phyloP scores from a whole-genome alignment of 768 basidiomycete genomes.

The Agaricus sinodeliciosus region DNA sequence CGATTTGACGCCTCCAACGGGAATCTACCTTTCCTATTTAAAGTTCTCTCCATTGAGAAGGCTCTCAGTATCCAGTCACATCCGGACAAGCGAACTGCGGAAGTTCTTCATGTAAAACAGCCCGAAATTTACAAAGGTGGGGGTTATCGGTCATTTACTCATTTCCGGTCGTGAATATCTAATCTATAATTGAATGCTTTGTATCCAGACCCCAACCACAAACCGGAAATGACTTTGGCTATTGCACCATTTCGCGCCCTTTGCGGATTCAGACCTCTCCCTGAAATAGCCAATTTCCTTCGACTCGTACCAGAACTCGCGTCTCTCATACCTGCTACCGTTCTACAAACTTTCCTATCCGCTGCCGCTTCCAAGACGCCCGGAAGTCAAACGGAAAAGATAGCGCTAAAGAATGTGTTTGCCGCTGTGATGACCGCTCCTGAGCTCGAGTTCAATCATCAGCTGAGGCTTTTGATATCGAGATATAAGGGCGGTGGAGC shows the following conservation, averaged over 20 bases:
- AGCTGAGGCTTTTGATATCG: conserved; percentile 50
- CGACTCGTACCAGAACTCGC: conserved; percentile 68
- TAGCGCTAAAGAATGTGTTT: conserved; percentile 71
- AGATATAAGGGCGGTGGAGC: conserved; percentile 50
- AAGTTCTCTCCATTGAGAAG: conserved; percentile 84
- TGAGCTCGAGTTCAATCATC: conserved; percentile 37
- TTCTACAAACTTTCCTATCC: conserved; percentile 44
- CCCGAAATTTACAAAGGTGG: conserved; percentile 90
- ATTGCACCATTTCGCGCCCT: conserved; percentile 85
- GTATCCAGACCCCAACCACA: conserved; percentile 82
- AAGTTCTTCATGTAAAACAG: conserved; percentile 55
- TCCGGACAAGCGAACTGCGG: conserved; percentile 80
- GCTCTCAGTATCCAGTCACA: conserved; percentile 90
- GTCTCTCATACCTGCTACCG: conserved; percentile 54
- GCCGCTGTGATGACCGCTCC: conserved; percentile 80
- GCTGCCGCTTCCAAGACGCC: conserved; percentile 36
- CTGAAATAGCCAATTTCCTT: conserved; percentile 63
- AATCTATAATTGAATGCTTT: not conserved
- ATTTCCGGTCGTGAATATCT: not conserved
- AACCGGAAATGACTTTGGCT: conserved; percentile 99
- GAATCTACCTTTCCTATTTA: conserved; percentile 88
- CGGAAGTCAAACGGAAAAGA: conserved; percentile 43
- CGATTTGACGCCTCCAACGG: conserved; percentile 51
- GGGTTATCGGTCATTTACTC: conserved; percentile 11
- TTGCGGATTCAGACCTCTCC: conserved; percentile 88